Base-by-base conservation (phyloP, 192 early-diverging fungal genomes). In the Backusella liffmaniae region DNA sequence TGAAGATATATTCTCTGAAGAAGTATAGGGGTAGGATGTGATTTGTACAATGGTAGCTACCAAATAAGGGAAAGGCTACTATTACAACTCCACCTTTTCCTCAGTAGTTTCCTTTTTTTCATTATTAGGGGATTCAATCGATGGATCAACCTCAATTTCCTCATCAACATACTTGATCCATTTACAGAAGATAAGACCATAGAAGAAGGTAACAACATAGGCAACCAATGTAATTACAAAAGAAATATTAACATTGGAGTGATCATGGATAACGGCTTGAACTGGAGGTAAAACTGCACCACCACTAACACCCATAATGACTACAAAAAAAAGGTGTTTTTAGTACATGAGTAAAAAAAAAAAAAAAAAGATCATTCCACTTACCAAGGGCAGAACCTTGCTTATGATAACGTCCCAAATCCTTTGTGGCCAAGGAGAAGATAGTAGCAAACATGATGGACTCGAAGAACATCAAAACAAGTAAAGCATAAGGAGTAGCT, bases 391-490 rank as follows among this genome's bases (percentile, higher is more conserved):
- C 70, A 36, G 74, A 72, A 21, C 74, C 79, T 7, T 71, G 70
- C 29, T 80, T 80, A 42, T 80, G 72, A 46, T 80, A 72, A 30
- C 70, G 70, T 29, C 79, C 79, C 23, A 80, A 70, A 30, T 76
- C 73, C 42, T 69, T 80, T 7, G 79, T 80, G 9, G 70, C 81
- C 23, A 82, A 37, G 3, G 77, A 59, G 39, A 82, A 82, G 62
- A 79, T 79, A 6, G 77, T 78, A 26, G 81, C 77, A 70, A 72
- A 82, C 77, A 78, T 72, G 36, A 82, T 76, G 34, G 67, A 72
- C 42, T 82, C 81, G 29, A 82, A 82, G 36, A 77, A 82, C 68
- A 82, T 42, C 18, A 82, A 34, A 21, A 76, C 70, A n/a, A 82
- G 65, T 36, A 82, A 66, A 39, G 66, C 56, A 41, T 78, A 76